These are phyloP conservation scores for Annulohypoxylon truncatum DNA, from an alignment of 2,329 filamentous ascomycete genomes.

Conservation along the genomic window DNA sequence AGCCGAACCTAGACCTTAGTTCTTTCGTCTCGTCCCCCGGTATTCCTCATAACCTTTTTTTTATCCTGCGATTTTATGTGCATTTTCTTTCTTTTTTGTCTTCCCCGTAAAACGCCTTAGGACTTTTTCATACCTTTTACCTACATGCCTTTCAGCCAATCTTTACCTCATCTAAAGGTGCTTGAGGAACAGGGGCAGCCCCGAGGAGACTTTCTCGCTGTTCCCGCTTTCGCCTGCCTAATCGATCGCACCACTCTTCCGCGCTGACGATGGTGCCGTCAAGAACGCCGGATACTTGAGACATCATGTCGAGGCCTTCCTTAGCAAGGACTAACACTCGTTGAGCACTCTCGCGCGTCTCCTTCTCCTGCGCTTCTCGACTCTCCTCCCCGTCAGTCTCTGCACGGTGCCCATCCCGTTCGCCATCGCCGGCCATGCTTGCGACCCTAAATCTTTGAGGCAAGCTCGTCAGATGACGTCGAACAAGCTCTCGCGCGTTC, in stretches of 20 bases:
- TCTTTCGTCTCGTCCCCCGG: constrained; percentile 21
- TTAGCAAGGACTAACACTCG: constrained; percentile 86
- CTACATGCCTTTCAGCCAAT: constrained; percentile 40
- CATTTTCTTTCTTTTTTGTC: constrained; percentile 39
- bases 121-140: constrained; percentile 36
- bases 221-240: constrained; percentile 65
- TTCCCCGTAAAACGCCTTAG: constrained; percentile 37
- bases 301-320: constrained; percentile 94
- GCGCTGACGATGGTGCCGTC: constrained; percentile 91
- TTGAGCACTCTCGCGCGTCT: constrained; percentile 71
- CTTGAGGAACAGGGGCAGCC: constrained; percentile 28
- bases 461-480: constrained; percentile 83
- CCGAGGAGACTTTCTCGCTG: constrained; percentile 46
- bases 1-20: constrained; percentile 24
- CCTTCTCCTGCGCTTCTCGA: constrained; percentile 55
- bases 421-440: constrained; percentile 59
- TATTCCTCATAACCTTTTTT: constrained; percentile 26
- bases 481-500: constrained; percentile 85
- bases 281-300: constrained; percentile 87
- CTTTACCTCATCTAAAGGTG: constrained; percentile 43
- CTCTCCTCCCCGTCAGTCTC: constrained; percentile 50
- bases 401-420: constrained; percentile 45
- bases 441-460: constrained; percentile 85
- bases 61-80: constrained; percentile 34
- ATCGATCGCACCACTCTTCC: constrained; percentile 87